These are phyloP conservation scores for Psophocarpus tetragonolobus DNA, from an alignment of 306 rosid species.

Conservation along the genomic window DNA sequence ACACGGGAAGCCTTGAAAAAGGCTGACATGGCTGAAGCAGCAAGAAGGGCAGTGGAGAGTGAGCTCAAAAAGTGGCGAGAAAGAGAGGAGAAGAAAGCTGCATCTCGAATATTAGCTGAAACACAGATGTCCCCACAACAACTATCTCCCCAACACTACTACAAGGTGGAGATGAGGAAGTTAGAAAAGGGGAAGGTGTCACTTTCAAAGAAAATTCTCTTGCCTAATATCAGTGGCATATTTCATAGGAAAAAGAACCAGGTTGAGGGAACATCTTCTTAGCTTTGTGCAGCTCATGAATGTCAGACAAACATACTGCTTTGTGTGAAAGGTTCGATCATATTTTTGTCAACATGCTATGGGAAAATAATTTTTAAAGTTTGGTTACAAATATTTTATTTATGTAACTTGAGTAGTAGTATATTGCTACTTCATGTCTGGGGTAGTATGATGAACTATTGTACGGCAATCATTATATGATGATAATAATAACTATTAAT, in stretches of 20 bases:
- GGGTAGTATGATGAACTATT: slow-evolving; percentile 22
- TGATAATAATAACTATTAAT: background rate
- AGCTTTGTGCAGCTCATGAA: slow-evolving; percentile 36
- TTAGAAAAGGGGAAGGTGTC: slow-evolving; percentile 59
- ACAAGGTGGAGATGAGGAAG: slow-evolving; percentile 41
- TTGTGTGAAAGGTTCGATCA: slow-evolving; percentile 39
- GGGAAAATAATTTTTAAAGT: slow-evolving; percentile 28
- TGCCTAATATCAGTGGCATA: slow-evolving; percentile 66
- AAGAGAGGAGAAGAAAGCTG: slow-evolving; percentile 75
- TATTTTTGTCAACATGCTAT: slow-evolving; percentile 23
- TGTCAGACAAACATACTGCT: slow-evolving; percentile 37
- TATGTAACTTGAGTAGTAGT: slow-evolving; percentile 46
- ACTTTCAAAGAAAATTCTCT: slow-evolving; percentile 59
- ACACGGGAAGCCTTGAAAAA: slow-evolving; percentile 60
- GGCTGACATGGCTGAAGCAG: slow-evolving; percentile 88
- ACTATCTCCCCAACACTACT: slow-evolving; percentile 58
- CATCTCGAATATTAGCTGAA: slow-evolving; percentile 67
- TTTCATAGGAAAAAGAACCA: slow-evolving; percentile 74
- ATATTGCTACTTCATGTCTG: slow-evolving; percentile 23
- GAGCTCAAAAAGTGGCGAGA: slow-evolving; percentile 79
- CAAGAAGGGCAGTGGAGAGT: slow-evolving; percentile 81
- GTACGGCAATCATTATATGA: background rate
- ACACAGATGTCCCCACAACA: slow-evolving; percentile 51
- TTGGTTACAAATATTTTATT: slow-evolving; percentile 48
- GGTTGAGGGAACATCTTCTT: slow-evolving; percentile 74